Evolutionary conservation across 306 rosid species (phyloP).

Genomic region (Fragaria ananassa): DNA sequence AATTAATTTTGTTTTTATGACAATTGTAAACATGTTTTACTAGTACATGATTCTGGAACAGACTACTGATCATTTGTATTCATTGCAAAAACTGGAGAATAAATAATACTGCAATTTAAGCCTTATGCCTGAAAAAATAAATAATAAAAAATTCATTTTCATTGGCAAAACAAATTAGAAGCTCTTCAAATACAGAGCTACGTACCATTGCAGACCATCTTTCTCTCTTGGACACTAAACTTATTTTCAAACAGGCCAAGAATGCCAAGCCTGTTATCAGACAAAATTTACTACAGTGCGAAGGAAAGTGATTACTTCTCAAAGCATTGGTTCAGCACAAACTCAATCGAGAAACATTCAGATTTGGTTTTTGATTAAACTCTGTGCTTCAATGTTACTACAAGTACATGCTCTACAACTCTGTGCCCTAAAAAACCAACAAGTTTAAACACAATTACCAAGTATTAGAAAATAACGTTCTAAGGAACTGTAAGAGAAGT

Average conservation of each 20-base stretch:
- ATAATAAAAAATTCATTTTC: background rate
- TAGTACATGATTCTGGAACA: background rate
- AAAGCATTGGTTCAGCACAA: background rate
- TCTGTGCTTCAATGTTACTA: background rate
- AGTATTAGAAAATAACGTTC: no score
- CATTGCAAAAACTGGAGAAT: background rate
- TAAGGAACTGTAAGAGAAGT: background rate
- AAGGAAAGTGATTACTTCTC: background rate
- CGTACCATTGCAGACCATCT: background rate
- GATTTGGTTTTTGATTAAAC: background rate
- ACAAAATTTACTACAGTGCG: background rate
- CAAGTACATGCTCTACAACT: background rate
- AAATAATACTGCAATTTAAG: background rate
- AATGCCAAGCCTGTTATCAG: background rate
- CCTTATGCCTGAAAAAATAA: background rate
- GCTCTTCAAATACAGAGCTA: background rate
- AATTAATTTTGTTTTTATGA: background rate
- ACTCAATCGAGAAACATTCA: background rate
- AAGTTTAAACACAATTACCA: background rate
- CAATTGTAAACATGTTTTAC: background rate
- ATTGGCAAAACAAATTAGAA: background rate
- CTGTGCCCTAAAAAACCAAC: background rate
- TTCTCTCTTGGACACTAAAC: background rate
- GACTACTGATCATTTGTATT: background rate
- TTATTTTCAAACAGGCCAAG: background rate